phyloP scores from a whole-genome alignment of 2,329 filamentous ascomycete species.

The Aspergillus novoparasiticus region DNA sequence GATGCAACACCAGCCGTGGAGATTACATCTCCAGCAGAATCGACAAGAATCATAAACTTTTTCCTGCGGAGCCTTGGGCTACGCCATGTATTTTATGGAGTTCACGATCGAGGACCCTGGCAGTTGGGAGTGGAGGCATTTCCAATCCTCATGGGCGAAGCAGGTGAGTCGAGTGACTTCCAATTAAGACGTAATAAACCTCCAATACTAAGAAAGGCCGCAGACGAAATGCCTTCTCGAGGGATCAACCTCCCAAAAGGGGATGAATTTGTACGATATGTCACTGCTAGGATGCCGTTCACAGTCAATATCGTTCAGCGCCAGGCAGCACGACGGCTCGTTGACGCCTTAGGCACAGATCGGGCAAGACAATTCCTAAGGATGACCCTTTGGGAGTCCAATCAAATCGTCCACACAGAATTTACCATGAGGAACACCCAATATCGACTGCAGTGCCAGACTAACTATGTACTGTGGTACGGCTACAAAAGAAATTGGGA shows the following conservation, averaged over 20 bases:
- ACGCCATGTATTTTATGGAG: too few species aligned
- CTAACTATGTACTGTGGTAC: neutral
- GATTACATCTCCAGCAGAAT: neutral
- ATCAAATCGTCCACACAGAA: neutral
- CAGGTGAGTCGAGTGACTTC: too few species aligned
- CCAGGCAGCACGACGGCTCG: neutral
- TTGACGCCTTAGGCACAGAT: too few species aligned
- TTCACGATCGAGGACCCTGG: too few species aligned
- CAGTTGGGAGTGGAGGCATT: too few species aligned
- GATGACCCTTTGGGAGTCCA: neutral
- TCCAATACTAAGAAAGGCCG: too few species aligned
- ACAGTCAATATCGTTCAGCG: neutral
- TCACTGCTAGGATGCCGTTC: too few species aligned
- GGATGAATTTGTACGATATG: too few species aligned
- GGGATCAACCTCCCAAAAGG: too few species aligned
- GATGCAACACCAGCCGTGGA: accelerated
- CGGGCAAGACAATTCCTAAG: neutral
- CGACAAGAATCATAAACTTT: neutral
- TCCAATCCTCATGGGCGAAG: too few species aligned
- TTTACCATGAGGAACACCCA: neutral
- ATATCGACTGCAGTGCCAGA: neutral
- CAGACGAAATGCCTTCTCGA: too few species aligned
- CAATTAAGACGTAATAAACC: too few species aligned
- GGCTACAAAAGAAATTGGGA: neutral
- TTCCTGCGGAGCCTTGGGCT: neutral